A percentile compares a stretch with the other conserved stretches of the same genome.
Evolutionary conservation across 257 asterid species (phyloP).

Genomic region (Solanum corneliomulleri): DNA sequence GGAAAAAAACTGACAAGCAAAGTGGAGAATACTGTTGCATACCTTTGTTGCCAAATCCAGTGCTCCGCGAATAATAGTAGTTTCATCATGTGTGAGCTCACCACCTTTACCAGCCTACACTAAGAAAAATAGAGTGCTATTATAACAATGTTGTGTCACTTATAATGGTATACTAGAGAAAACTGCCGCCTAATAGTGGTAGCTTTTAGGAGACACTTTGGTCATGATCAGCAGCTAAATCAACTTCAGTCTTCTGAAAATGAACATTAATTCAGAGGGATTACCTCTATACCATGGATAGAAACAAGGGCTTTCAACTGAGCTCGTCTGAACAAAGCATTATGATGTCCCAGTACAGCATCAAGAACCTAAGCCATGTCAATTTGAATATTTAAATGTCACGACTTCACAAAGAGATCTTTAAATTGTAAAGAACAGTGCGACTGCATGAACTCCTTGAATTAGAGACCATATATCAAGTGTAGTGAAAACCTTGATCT

Average conservation of each 20-base stretch:
- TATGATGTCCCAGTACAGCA: slow-evolving; percentile 74
- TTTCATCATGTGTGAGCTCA: slow-evolving; percentile 86
- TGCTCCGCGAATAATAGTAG: slow-evolving; percentile 94
- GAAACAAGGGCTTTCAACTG: slow-evolving; percentile 95
- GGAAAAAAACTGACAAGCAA: not conserved
- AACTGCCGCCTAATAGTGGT: not conserved
- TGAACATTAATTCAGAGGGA: not conserved
- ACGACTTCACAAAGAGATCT: not conserved
- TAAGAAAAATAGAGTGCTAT: not conserved
- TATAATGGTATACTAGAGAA: not conserved
- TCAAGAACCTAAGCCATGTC: slow-evolving; percentile 48
- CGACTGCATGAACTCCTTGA: not conserved
- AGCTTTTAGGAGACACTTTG: not conserved
- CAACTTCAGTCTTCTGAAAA: not conserved
- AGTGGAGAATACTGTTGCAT: not conserved
- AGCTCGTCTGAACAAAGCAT: slow-evolving; percentile 81
- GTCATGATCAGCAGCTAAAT: not conserved
- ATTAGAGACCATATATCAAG: not conserved
- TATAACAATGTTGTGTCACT: slow-evolving; percentile 4
- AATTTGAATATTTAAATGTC: not conserved
- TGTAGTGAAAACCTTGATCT: not conserved
- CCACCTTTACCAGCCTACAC: slow-evolving; percentile 96
- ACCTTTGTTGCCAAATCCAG: slow-evolving; percentile 96
- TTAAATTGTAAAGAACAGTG: not conserved
- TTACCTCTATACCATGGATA: slow-evolving; percentile 87